A percentile compares a stretch with the other conserved stretches of the same genome.
Evolutionary conservation across 805 yeast genomes (phyloP).

Genomic region (Kodamaea restingae): DNA sequence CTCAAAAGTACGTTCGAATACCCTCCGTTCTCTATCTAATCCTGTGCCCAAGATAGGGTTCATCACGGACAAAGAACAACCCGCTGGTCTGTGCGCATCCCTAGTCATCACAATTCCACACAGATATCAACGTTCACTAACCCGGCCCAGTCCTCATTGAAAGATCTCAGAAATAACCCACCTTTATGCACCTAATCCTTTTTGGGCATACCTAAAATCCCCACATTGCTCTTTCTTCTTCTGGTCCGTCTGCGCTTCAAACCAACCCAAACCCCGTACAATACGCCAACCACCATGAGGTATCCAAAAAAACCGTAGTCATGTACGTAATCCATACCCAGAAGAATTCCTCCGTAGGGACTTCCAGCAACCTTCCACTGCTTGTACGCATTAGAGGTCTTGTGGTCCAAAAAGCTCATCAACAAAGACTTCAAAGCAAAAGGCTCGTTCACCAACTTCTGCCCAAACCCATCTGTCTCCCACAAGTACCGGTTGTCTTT

Average conservation of each 20-base stretch:
- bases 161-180: no score
- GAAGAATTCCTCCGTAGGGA: conserved; percentile 37
- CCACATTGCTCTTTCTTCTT: conserved; percentile 1
- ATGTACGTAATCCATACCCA: conserved; percentile 44
- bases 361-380: conserved; percentile 34
- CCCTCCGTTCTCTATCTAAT: no score
- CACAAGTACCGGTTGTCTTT: conserved; percentile 37
- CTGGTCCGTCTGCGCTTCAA: neutral
- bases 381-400: conserved; percentile 5
- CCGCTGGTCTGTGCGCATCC: no score
- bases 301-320: conserved; percentile 44
- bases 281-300: conserved; percentile 14
- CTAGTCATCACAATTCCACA: no score
- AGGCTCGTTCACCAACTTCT: conserved; percentile 31
- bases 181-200: conserved; percentile 6
- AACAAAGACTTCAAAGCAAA: conserved; percentile 32
- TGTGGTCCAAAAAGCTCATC: conserved; percentile 32
- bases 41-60: no score
- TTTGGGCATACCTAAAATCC: conserved; percentile 11
- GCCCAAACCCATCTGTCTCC: conserved; percentile 36
- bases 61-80: no score
- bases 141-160: no score
- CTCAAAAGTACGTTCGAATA: no score
- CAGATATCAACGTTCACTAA: no score
- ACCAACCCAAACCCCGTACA: conserved; percentile 9